Evolutionary conservation across 139 green algal species (phyloP), one percentile per base, ranked within the genome.

Genomic region (Eudorina sp.): DNA sequence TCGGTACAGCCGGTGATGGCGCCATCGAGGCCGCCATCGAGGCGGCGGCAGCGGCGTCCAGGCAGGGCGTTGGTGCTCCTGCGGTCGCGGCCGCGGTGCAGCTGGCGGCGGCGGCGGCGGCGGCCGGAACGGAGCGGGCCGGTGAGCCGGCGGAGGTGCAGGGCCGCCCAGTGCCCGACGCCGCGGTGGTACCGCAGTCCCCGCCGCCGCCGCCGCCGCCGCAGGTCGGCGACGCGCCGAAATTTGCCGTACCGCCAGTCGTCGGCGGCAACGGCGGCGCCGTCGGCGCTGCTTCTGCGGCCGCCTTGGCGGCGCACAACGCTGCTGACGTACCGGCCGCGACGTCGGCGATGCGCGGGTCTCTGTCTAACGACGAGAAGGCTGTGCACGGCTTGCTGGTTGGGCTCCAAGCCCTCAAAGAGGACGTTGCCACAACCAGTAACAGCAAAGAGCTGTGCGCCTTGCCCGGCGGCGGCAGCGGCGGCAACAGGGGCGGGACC

Each of bases 21-120:
- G 79, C 79, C 60, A 86, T 86, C 43, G 79, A 86, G 41, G 79
- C 58, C 2, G 79, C 79, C 27, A 76, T 86, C 14, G 79, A 53
- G 4, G 51, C 53, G 34, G 48, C 38, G 48, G 21, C 29, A 74
- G 16, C 11, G 27, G 64, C 29, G 5, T 74, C 14, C n/a, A n/a
- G n/a, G n/a, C n/a, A n/a, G n/a, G n/a, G n/a, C n/a, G n/a, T n/a
- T n/a, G n/a, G n/a, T n/a, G n/a, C n/a, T n/a, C n/a, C n/a, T n/a
- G n/a, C n/a, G n/a, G n/a, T 41, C 36, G n/a, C 29, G 43, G 29
- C 46, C 25, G 7, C 18, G 46, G 16, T 31, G 46, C 8, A 82
- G 46, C 7, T 66, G 74, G 23, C 75, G 48, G 51, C 46, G 4
- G 64, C 64, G n/a, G 16, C 64, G 8, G 34, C 64, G 36, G 23